Conservation (phyloP, 1,139 yeast species). For the Magnusiomyces suaveolens region DNA sequence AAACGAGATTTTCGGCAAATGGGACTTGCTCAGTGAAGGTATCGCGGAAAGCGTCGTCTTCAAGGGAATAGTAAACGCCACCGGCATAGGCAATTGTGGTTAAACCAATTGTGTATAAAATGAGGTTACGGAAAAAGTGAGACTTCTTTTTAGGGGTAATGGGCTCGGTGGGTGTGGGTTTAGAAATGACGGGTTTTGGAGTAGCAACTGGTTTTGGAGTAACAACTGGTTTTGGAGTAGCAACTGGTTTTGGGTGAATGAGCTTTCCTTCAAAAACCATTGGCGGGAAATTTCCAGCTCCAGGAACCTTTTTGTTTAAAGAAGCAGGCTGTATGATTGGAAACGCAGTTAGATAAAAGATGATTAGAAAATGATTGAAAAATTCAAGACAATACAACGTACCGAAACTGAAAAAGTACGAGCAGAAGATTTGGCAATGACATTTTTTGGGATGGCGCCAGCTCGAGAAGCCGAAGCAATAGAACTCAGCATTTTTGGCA, state of each 20-base stretch:
- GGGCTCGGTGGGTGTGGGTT: slow-evolving; percentile 9
- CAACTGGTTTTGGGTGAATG: background rate
- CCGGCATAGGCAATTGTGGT: slow-evolving; percentile 29
- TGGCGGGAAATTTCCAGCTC: slow-evolving; percentile 8
- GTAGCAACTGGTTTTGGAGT: background rate
- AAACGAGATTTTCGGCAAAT: slow-evolving; percentile 45
- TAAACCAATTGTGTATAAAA: slow-evolving; percentile 23
- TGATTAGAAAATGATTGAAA: background rate
- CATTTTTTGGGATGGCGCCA: background rate
- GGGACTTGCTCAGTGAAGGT: slow-evolving; percentile 53
- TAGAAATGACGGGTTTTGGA: background rate
- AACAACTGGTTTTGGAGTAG: background rate
- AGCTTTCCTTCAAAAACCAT: slow-evolving; percentile 15
- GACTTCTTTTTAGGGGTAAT: slow-evolving; percentile 18
- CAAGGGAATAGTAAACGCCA: slow-evolving; percentile 33
- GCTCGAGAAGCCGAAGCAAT: slow-evolving; percentile 1
- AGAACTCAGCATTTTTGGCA: background rate
- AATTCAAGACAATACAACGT: background rate
- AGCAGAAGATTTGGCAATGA: background rate
- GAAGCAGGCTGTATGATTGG: background rate
- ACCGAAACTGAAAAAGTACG: slow-evolving; percentile 1
- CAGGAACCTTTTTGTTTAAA: background rate
- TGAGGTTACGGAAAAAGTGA: slow-evolving; percentile 29
- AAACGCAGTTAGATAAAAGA: background rate
- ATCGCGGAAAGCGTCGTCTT: slow-evolving; percentile 34